Percentiles rank a stretch among this genome's conserved stretches.
Conservation (phyloP, 805 yeast species). For the Lachancea quebecensis region DNA sequence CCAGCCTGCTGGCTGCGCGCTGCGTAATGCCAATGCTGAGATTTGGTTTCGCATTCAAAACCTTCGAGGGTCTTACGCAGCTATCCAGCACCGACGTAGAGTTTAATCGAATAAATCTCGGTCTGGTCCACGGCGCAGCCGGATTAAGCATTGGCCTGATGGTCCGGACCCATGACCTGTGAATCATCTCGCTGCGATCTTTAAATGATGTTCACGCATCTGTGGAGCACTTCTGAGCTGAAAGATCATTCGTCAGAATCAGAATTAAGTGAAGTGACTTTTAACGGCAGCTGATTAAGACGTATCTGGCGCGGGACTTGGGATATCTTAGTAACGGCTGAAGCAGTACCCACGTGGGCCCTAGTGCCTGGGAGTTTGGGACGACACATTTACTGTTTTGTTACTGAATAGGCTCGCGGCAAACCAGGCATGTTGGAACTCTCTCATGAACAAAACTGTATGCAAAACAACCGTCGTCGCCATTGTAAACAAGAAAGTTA, state of each 20-base stretch:
- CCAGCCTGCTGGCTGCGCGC: conserved; percentile 25
- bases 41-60: conserved; percentile 18
- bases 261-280: background rate
- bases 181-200: background rate
- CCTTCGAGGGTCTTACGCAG: conserved; percentile 16
- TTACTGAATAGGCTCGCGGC: conserved; percentile 41
- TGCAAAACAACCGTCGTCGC: conserved; percentile 70
- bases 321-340: background rate
- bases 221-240: background rate
- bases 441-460: conserved; percentile 62
- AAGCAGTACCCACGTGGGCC: background rate
- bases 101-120: background rate
- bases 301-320: background rate
- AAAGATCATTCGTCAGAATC: background rate
- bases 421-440: conserved; percentile 63
- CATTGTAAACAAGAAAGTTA: conserved; percentile 84
- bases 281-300: background rate
- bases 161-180: background rate
- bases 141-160: background rate
- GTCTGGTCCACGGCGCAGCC: background rate
- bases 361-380: too few relatives aligned
- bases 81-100: conserved; percentile 4
- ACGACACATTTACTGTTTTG: background rate
- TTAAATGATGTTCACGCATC: background rate
- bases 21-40: conserved; percentile 21